Conservation (phyloP, 768 basidiomycete species). For the Tricholoma flavovirens region DNA sequence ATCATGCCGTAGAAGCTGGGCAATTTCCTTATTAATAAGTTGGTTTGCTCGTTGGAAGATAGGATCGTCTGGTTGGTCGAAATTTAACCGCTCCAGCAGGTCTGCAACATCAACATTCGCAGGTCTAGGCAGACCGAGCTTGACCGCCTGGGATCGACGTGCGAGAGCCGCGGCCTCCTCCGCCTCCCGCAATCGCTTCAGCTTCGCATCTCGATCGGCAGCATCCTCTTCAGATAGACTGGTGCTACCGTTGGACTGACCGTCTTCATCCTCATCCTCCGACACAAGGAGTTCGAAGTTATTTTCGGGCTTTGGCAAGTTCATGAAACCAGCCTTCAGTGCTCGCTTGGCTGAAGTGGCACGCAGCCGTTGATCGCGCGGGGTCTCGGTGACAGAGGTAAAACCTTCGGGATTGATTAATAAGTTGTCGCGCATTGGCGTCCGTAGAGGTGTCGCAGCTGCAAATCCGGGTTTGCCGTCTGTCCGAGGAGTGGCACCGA, state of each 20-base stretch:
- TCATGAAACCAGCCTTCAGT: slow-evolving; percentile 75
- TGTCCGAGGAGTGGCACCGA: slow-evolving; percentile 51
- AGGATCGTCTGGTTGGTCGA: slow-evolving; percentile 38
- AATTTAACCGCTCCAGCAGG: slow-evolving; percentile 55
- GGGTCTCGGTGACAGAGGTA: slow-evolving; percentile 57
- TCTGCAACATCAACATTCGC: slow-evolving; percentile 68
- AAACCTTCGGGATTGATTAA: slow-evolving; percentile 78
- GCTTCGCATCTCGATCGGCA: slow-evolving; percentile 79
- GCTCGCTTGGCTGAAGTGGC: slow-evolving; percentile 63
- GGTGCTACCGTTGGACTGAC: slow-evolving; percentile 24
- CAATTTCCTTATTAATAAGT: slow-evolving; percentile 75
- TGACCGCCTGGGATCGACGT: slow-evolving; percentile 74
- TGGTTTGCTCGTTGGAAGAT: slow-evolving; percentile 46
- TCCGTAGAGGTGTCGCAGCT: slow-evolving; percentile 79
- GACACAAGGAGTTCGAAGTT: slow-evolving; percentile 94
- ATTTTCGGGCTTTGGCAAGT: slow-evolving; percentile 88
- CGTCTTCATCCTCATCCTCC: slow-evolving; percentile 78
- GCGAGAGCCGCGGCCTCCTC: slow-evolving; percentile 79
- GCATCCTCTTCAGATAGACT: slow-evolving; percentile 75
- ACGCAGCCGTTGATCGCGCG: slow-evolving; percentile 67
- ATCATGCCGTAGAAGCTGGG: slow-evolving; percentile 78
- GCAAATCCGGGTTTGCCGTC: slow-evolving; percentile 18
- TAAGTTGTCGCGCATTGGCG: slow-evolving; percentile 90
- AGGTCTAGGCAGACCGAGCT: slow-evolving; percentile 80
- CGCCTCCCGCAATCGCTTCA: slow-evolving; percentile 61